These are phyloP conservation scores for Biscogniauxia mediterranea DNA, from an alignment of 2,329 filamentous ascomycete species.

Conservation along the genomic window DNA sequence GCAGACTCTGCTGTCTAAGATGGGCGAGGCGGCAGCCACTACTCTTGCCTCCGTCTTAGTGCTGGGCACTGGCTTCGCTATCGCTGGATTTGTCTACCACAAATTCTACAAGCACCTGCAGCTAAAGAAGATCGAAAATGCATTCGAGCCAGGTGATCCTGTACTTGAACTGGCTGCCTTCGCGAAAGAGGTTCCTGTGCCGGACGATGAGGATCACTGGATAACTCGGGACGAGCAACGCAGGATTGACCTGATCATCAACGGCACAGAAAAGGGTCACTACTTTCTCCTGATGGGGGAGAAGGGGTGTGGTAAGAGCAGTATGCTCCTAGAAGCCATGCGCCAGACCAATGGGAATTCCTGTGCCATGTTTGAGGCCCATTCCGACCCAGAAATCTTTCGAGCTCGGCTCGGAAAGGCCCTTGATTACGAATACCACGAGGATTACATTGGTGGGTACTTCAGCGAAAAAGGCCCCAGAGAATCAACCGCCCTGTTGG, in stretches of 20 bases:
- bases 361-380: conserved; percentile 93
- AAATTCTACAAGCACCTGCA: conserved; percentile 86
- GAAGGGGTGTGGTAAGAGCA: conserved; percentile 95
- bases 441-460: conserved; percentile 95
- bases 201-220: conserved; percentile 63
- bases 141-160: conserved; percentile 89
- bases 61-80: conserved; percentile 61
- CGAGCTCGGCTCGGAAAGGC: conserved; percentile 89
- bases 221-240: conserved; percentile 79
- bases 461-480: conserved; percentile 92
- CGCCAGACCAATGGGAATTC: conserved; percentile 85
- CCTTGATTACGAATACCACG: conserved; percentile 93
- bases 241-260: conserved; percentile 78
- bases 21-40: conserved; percentile 72
- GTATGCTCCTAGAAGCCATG: conserved; percentile 95
- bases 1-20: conserved; percentile 51
- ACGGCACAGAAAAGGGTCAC: conserved; percentile 70
- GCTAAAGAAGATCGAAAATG: conserved; percentile 86
- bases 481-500: conserved; percentile 86
- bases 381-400: conserved; percentile 93
- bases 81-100: conserved; percentile 76
- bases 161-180: conserved; percentile 77
- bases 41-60: conserved; percentile 74
- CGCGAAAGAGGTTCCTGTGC: conserved; percentile 53
- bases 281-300: conserved; percentile 93